A percentile compares a stretch with the other conserved stretches of the same genome.
Evolutionary conservation across 257 asterid species (phyloP).

Genomic region (Solanum paucissectum): DNA sequence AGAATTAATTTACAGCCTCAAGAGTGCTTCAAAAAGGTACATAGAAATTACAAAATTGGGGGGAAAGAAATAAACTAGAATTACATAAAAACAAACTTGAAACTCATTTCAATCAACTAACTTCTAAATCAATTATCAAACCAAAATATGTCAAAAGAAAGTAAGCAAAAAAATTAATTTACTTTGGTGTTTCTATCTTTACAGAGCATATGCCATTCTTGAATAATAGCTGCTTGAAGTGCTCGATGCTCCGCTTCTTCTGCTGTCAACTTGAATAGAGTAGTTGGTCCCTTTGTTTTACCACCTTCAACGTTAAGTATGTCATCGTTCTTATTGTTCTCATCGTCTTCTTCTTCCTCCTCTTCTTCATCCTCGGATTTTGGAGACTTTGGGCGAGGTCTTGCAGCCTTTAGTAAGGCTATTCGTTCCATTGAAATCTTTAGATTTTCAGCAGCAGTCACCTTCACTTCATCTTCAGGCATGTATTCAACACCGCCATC

Average conservation of each 20-base stretch:
- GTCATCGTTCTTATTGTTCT: constrained; percentile 7
- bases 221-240: constrained; percentile 70
- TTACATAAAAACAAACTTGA: not conserved
- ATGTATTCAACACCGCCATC: constrained; percentile 75
- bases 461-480: constrained; percentile 91
- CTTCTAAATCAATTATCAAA: not conserved
- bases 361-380: constrained; percentile 36
- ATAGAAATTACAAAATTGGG: not conserved
- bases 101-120: not conserved
- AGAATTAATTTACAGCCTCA: not conserved
- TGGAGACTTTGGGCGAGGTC: constrained; percentile 48
- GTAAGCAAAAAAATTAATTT: constrained; percentile 10
- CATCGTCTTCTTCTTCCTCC: constrained; percentile 24
- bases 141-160: not conserved
- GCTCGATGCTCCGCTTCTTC: constrained; percentile 90
- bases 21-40: not conserved
- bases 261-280: constrained; percentile 53
- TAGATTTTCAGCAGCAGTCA: constrained; percentile 65
- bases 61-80: not conserved
- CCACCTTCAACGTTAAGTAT: constrained; percentile 32
- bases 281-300: constrained; percentile 45
- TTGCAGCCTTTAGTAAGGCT: constrained; percentile 73
- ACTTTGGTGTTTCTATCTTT: constrained; percentile 53
- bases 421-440: constrained; percentile 76
- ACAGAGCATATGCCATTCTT: constrained; percentile 77